Percentiles rank a stretch among this genome's conserved stretches.
These are phyloP conservation scores for Leishmania major DNA, from an alignment of 208 protist genomes.

Conservation along the genomic window DNA sequence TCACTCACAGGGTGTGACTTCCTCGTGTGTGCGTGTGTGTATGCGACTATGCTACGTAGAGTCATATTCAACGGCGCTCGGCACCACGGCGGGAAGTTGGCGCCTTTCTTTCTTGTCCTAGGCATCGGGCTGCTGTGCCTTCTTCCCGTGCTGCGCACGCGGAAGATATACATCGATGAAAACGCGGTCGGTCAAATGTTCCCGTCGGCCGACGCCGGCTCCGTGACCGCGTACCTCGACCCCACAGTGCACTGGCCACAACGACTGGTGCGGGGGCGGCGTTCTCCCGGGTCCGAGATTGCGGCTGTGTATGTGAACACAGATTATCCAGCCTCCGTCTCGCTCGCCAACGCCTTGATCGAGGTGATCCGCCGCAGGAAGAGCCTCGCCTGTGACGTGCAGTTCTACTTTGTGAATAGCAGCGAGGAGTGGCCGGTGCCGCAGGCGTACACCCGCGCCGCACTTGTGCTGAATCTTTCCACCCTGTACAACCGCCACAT, in stretches of 20 bases:
- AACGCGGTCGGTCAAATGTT: constrained; percentile 47
- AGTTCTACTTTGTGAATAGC: constrained; percentile 70
- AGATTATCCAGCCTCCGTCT: constrained; percentile 36
- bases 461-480: constrained; percentile 71
- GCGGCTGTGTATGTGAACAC: constrained; percentile 72
- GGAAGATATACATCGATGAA: constrained; percentile 55
- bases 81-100: constrained; percentile 40
- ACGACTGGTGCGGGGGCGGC: constrained; percentile 54
- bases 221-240: constrained; percentile 11
- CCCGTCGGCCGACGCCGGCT: constrained; percentile 7
- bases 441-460: constrained; percentile 46
- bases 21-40: too few relatives aligned
- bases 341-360: constrained; percentile 55
- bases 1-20: constrained; percentile 2
- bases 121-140: constrained; percentile 47
- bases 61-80: constrained; percentile 20
- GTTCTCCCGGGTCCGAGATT: constrained; percentile 66
- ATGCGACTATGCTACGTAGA: constrained; percentile 33
- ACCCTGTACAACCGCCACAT: constrained; percentile 40
- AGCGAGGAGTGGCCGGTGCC: constrained; percentile 55
- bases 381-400: constrained; percentile 55
- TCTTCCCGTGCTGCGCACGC: constrained; percentile 37
- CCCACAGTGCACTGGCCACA: constrained; percentile 25
- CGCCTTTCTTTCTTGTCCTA: constrained; percentile 43
- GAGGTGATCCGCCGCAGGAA: constrained; percentile 32